Percentiles rank a stretch among this genome's conserved stretches.
phyloP scores from a whole-genome alignment of 768 basidiomycete species.

The Russula sp. region DNA sequence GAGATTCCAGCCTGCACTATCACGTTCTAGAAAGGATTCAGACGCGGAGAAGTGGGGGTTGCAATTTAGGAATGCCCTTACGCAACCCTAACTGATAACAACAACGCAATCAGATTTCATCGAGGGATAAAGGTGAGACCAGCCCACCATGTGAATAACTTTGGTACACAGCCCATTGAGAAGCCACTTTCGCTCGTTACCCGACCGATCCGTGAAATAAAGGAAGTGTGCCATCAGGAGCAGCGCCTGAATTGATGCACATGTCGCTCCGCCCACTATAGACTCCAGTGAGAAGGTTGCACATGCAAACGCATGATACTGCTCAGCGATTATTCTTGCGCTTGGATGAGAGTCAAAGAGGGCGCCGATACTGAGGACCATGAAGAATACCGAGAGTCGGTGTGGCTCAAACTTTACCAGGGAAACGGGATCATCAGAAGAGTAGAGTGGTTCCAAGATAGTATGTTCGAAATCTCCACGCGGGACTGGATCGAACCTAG shows the following conservation, averaged over 20 bases:
- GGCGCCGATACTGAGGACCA: conserved; percentile 41
- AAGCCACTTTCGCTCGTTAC: conserved; percentile 43
- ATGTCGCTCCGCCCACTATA: conserved; percentile 38
- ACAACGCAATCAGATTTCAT: neutral
- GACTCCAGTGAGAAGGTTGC: conserved; percentile 43
- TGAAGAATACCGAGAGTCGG: conserved; percentile 45
- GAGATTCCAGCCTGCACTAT: conserved; percentile 43
- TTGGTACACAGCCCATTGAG: conserved; percentile 38
- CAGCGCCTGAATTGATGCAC: conserved; percentile 41
- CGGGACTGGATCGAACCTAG: conserved; percentile 41
- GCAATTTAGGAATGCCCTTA: conserved; percentile 27
- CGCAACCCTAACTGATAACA: conserved; percentile 44
- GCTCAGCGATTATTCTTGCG: conserved; percentile 30
- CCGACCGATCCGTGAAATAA: conserved; percentile 36
- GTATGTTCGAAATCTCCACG: conserved; percentile 35
- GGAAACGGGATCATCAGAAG: conserved; percentile 26
- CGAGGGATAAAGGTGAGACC: neutral
- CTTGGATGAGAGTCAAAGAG: conserved; percentile 35
- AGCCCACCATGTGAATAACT: conserved; percentile 39
- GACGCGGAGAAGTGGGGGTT: neutral
- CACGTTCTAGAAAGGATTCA: conserved; percentile 36
- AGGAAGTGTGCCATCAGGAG: conserved; percentile 38
- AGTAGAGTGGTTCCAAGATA: conserved; percentile 39
- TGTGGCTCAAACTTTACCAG: conserved; percentile 37
- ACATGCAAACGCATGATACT: conserved; percentile 41